Evolutionary conservation across 2,329 filamentous ascomycete species (phyloP).

Genomic region (Sphaerulina musiva): DNA sequence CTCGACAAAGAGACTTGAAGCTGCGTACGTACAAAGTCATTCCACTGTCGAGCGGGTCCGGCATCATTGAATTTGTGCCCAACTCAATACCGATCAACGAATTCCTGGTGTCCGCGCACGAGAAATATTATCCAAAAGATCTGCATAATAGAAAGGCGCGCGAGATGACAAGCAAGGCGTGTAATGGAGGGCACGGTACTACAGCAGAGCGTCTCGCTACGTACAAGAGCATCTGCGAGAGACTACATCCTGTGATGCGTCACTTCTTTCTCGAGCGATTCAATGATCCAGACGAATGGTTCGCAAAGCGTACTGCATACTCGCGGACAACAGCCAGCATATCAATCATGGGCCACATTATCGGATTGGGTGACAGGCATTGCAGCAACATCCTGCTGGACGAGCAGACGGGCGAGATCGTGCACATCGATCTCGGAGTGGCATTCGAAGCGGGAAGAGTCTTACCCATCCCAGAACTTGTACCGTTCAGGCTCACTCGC

Average conservation of each 20-base stretch:
- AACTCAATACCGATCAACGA: constrained; percentile 90
- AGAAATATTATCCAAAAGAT: constrained; percentile 77
- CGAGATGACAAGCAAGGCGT: constrained; percentile 68
- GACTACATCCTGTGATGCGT: constrained; percentile 86
- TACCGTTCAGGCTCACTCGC: constrained; percentile 88
- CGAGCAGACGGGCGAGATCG: constrained; percentile 79
- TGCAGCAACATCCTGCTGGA: constrained; percentile 96
- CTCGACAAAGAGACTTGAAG: constrained; percentile 77
- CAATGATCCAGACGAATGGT: constrained; percentile 92
- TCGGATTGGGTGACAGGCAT: constrained; percentile 89
- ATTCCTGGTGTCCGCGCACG: constrained; percentile 84
- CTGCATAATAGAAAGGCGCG: constrained; percentile 69
- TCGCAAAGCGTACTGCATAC: constrained; percentile 79
- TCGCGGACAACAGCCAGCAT: constrained; percentile 90
- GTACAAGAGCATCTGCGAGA: constrained; percentile 71
- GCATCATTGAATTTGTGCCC: constrained; percentile 93
- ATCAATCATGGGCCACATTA: constrained; percentile 80
- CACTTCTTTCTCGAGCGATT: constrained; percentile 98
- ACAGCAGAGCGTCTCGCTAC: constrained; percentile 64
- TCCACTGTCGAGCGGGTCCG: constrained; percentile 74
- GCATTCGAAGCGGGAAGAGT: constrained; percentile 95
- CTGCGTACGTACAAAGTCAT: constrained; percentile 97
- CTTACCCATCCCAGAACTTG: constrained; percentile 89
- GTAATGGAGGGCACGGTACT: constrained; percentile 49
- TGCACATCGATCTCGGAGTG: constrained; percentile 95